These are phyloP conservation scores for Babesia caballi DNA, from an alignment of 169 alveolate genomes.

Conservation along the genomic window DNA sequence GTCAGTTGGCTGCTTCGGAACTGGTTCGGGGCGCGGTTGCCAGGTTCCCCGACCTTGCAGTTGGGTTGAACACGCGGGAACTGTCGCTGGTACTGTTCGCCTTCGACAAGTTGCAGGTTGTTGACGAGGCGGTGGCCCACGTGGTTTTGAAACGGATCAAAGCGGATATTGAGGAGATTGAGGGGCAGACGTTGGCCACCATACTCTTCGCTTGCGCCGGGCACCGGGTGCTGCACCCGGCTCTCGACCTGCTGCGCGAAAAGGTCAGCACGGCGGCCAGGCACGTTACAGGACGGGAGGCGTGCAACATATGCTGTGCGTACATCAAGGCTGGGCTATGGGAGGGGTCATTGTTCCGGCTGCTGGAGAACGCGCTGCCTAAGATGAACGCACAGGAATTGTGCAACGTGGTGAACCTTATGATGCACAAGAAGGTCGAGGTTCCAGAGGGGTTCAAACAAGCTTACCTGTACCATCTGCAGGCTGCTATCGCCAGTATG, in stretches of 20 bases:
- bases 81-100: slow-evolving; percentile 43
- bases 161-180: background rate
- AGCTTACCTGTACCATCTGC: slow-evolving; percentile 5
- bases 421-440: slow-evolving; percentile 19
- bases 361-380: slow-evolving; percentile 16
- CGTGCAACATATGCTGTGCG: slow-evolving; percentile 46
- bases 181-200: slow-evolving; percentile 38
- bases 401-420: slow-evolving; percentile 46
- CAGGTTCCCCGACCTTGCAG: background rate
- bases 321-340: slow-evolving; percentile 32
- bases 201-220: slow-evolving; percentile 26
- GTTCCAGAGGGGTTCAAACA: slow-evolving; percentile 3
- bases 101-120: slow-evolving; percentile 34
- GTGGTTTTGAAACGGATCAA: background rate
- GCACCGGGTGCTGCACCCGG: background rate
- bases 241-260: background rate
- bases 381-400: slow-evolving; percentile 61
- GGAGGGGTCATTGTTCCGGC: background rate
- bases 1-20: slow-evolving; percentile 15
- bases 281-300: slow-evolving; percentile 36
- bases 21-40: background rate
- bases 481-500: background rate
- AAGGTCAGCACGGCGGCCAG: background rate
- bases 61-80: slow-evolving; percentile 32
- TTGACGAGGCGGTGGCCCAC: background rate